Percentiles rank a stretch among this genome's conserved stretches.
Conservation (phyloP, 768 basidiomycete species). For the Rhodotorula toruloides region DNA sequence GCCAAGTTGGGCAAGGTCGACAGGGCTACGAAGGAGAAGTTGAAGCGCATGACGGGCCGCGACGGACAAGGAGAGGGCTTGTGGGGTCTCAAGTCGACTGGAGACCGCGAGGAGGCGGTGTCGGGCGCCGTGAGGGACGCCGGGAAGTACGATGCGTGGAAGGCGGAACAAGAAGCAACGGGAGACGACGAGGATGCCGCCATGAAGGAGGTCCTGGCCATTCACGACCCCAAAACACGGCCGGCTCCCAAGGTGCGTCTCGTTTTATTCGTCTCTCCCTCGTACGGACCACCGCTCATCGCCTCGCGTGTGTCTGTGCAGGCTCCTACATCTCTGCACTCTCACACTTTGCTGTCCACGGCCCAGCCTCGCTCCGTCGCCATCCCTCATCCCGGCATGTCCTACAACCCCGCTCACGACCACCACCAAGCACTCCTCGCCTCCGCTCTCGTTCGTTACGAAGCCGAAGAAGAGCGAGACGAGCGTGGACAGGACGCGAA, state of each 20-base stretch:
- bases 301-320: too few relatives aligned
- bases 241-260: slow-evolving; percentile 24
- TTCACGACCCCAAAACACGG: background rate
- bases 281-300: background rate
- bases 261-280: background rate
- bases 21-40: slow-evolving; percentile 34
- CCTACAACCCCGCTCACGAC: slow-evolving; percentile 39
- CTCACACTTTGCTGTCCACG: slow-evolving; percentile 29
- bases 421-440: slow-evolving; percentile 39
- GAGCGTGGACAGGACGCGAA: slow-evolving; percentile 25
- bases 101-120: slow-evolving; percentile 1
- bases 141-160: slow-evolving; percentile 40
- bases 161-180: slow-evolving; percentile 1
- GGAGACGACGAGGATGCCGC: slow-evolving; percentile 13
- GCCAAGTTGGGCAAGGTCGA: slow-evolving; percentile 28
- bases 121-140: slow-evolving; percentile 17
- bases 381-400: slow-evolving; percentile 40
- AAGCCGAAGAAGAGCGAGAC: slow-evolving; percentile 33
- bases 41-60: slow-evolving; percentile 32
- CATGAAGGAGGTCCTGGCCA: slow-evolving; percentile 5
- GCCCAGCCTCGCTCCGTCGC: slow-evolving; percentile 24
- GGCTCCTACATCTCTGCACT: slow-evolving; percentile 29
- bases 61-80: slow-evolving; percentile 39
- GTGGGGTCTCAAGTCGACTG: slow-evolving; percentile 32
- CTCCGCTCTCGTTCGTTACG: slow-evolving; percentile 28